phyloP scores from a whole-genome alignment of 179 eudicot genomes.

The Silene coronaria region DNA sequence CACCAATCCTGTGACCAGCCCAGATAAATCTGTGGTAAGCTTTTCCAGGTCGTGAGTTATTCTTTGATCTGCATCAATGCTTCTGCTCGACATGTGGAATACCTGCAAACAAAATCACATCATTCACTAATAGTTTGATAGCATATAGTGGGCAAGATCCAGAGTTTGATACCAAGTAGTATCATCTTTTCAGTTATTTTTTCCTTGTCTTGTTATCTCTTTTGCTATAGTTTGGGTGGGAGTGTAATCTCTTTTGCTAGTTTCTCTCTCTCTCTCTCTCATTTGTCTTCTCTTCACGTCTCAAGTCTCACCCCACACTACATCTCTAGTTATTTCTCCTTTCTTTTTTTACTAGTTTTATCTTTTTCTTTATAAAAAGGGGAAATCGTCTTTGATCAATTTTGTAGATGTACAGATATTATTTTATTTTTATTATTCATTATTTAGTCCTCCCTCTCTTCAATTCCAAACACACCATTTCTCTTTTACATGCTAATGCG shows the following conservation, averaged over 20 bases:
- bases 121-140: background rate
- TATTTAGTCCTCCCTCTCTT: no score
- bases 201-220: background rate
- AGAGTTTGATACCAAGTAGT: background rate
- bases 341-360: background rate
- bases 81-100: conserved; percentile 65
- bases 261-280: background rate
- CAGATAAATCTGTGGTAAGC: conserved; percentile 75
- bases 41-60: conserved; percentile 92
- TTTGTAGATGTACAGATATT: background rate
- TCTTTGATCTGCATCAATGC: conserved; percentile 92
- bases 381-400: background rate
- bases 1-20: conserved; percentile 95
- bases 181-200: background rate
- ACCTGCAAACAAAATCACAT: conserved; percentile 46
- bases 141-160: background rate
- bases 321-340: background rate
- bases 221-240: background rate
- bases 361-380: no score
- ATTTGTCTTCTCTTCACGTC: background rate
- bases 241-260: background rate
- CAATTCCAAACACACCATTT: no score
- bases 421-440: no score
- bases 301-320: background rate
- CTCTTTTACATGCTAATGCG: no score